phyloP scores from a whole-genome alignment of 1,284 basidiomycete species.

The Leucocoprinus gongylophorus region DNA sequence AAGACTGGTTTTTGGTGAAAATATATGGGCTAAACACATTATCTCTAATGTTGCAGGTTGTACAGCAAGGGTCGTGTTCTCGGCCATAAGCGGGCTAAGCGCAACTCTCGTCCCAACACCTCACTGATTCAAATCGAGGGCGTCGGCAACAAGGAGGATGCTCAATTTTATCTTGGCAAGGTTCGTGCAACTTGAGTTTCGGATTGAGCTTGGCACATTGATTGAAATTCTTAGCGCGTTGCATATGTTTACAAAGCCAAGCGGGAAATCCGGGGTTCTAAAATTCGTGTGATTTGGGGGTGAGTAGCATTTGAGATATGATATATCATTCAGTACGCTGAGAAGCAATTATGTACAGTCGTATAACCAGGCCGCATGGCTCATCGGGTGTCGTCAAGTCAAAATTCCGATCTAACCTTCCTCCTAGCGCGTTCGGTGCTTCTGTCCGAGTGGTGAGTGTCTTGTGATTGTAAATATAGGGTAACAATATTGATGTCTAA shows the following conservation, averaged over 20 bases:
- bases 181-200: slow-evolving; percentile 38
- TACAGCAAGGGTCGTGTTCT: slow-evolving; percentile 97
- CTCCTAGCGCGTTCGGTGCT: slow-evolving; percentile 93
- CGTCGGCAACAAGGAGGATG: slow-evolving; percentile 89
- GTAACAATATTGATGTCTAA: slow-evolving; percentile 7
- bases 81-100: slow-evolving; percentile 98
- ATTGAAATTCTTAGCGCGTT: slow-evolving; percentile 60
- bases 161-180: slow-evolving; percentile 99
- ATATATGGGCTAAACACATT: slow-evolving; percentile 9
- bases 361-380: slow-evolving; percentile 90
- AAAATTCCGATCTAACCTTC: slow-evolving; percentile 97
- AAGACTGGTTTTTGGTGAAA: too few relatives aligned
- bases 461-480: slow-evolving; percentile 10
- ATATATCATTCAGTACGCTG: background rate
- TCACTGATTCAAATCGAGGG: slow-evolving; percentile 97
- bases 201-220: slow-evolving; percentile 3
- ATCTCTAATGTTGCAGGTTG: slow-evolving; percentile 50
- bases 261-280: slow-evolving; percentile 86
- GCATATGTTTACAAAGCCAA: slow-evolving; percentile 98
- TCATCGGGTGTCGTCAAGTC: slow-evolving; percentile 95
- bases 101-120: slow-evolving; percentile 93
- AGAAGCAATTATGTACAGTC: slow-evolving; percentile 37
- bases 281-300: slow-evolving; percentile 97
- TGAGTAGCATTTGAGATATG: slow-evolving; percentile 29
- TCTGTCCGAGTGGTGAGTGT: slow-evolving; percentile 83